Evolutionary conservation across 2,329 filamentous ascomycete species (phyloP).

Genomic region (Colletotrichum karsti): DNA sequence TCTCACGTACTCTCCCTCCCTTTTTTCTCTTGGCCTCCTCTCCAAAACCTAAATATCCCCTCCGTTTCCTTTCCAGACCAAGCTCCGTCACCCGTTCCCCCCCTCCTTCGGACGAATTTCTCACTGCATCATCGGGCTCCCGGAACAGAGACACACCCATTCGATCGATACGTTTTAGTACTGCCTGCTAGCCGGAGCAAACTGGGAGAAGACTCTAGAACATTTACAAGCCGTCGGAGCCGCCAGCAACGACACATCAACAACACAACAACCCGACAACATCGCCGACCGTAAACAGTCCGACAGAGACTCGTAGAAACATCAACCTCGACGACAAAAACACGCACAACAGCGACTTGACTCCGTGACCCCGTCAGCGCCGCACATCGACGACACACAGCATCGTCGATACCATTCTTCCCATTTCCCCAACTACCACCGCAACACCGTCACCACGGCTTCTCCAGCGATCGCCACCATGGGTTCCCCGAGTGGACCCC

Average conservation of each 20-base stretch:
- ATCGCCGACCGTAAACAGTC: neutral
- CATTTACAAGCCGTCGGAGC: neutral
- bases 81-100: neutral
- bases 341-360: neutral
- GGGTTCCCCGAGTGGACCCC: constrained; percentile 27
- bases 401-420: neutral
- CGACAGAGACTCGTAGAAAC: neutral
- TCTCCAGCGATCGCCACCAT: constrained; percentile 27
- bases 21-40: neutral
- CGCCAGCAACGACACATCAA: neutral
- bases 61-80: neutral
- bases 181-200: constrained; percentile 5
- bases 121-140: neutral
- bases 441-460: constrained; percentile 24
- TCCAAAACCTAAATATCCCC: neutral
- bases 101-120: neutral
- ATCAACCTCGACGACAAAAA: neutral
- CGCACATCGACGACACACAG: neutral
- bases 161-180: neutral
- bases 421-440: neutral
- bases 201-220: neutral
- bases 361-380: neutral
- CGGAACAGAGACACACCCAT: constrained; percentile 1
- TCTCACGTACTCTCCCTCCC: too few species aligned
- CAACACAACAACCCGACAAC: neutral